Evolutionary conservation across 2,329 filamentous ascomycete genomes (phyloP).

Genomic region (Trichothecium sympodiale): DNA sequence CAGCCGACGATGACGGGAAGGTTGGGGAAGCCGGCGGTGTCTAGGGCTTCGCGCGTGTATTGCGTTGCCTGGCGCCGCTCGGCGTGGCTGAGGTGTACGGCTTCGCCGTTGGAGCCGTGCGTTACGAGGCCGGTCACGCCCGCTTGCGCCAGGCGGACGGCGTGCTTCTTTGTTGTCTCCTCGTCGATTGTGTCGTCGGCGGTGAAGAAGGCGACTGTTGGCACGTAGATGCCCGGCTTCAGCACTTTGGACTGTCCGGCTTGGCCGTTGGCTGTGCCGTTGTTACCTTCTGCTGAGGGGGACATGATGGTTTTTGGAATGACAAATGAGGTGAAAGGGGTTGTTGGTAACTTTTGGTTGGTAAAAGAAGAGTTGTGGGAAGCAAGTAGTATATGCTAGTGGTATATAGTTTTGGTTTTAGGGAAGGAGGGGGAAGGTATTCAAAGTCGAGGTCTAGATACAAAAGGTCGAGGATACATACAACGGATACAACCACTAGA

Average conservation of each 20-base stretch:
- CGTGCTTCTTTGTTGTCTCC: conserved; percentile 37
- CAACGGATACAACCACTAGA: too few species aligned
- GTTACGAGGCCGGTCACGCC: conserved; percentile 58
- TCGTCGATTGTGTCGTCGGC: conserved; percentile 43
- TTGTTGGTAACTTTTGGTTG: too few species aligned
- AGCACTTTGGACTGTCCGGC: conserved; percentile 3
- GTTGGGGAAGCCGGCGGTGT: conserved; percentile 39
- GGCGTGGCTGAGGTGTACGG: conserved; percentile 55
- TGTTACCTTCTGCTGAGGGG: too few species aligned
- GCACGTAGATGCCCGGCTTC: conserved; percentile 43
- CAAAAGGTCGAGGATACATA: too few species aligned
- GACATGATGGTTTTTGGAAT: too few species aligned
- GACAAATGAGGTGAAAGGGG: too few species aligned
- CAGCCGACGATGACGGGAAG: conserved; percentile 60
- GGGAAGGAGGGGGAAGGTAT: too few species aligned
- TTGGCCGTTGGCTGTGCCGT: too few species aligned
- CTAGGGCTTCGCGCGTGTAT: conserved; percentile 48
- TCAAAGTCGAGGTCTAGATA: too few species aligned
- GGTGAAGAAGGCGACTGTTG: conserved; percentile 53
- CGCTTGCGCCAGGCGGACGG: conserved; percentile 47
- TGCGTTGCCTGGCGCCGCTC: conserved; percentile 53
- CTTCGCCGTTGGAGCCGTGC: conserved; percentile 65
- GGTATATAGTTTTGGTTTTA: too few species aligned
- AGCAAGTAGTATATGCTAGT: too few species aligned
- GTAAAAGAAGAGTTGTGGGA: too few species aligned